phyloP scores from a whole-genome alignment of 1,139 yeast genomes.

The Zygosaccharomyces sapae region DNA sequence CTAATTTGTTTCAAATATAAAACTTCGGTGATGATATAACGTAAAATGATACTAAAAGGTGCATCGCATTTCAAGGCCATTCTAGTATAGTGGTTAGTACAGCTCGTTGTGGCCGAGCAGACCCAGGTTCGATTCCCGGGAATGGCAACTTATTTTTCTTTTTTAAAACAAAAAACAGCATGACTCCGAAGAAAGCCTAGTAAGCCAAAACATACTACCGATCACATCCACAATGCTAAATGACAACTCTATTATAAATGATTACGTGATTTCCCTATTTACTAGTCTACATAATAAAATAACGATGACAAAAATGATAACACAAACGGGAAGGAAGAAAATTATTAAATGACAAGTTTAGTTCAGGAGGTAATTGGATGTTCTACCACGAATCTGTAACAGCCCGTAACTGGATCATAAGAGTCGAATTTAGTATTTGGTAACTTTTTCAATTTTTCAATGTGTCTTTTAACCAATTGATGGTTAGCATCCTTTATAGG shows the following conservation, averaged over 20 bases:
- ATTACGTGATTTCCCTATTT: constrained; percentile 1
- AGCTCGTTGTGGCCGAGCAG: constrained; percentile 44
- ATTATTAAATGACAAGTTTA: not conserved
- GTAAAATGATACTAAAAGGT: too few relatives aligned
- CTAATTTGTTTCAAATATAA: too few relatives aligned
- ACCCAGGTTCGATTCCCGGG: constrained; percentile 44
- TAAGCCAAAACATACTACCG: too few relatives aligned
- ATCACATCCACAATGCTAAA: too few relatives aligned
- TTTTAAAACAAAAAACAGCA: too few relatives aligned
- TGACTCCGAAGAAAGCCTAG: too few relatives aligned
- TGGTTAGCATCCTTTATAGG: constrained; percentile 77
- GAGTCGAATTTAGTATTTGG: constrained; percentile 61
- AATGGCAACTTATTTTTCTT: constrained; percentile 35
- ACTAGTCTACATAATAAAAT: not conserved
- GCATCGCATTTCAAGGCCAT: constrained; percentile 18
- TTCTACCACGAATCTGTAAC: constrained; percentile 20
- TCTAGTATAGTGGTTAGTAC: constrained; percentile 46
- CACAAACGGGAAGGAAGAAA: constrained; percentile 1
- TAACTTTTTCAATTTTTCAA: constrained; percentile 58
- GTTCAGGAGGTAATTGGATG: constrained; percentile 10
- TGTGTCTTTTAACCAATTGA: constrained; percentile 64
- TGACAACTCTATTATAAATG: not conserved
- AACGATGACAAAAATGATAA: not conserved
- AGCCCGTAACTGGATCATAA: constrained; percentile 75
- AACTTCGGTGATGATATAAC: too few relatives aligned